Percentiles rank a stretch among this genome's conserved stretches.
phyloP scores from a whole-genome alignment of 805 yeast genomes.

The Kurtzmaniella cleridarum region DNA sequence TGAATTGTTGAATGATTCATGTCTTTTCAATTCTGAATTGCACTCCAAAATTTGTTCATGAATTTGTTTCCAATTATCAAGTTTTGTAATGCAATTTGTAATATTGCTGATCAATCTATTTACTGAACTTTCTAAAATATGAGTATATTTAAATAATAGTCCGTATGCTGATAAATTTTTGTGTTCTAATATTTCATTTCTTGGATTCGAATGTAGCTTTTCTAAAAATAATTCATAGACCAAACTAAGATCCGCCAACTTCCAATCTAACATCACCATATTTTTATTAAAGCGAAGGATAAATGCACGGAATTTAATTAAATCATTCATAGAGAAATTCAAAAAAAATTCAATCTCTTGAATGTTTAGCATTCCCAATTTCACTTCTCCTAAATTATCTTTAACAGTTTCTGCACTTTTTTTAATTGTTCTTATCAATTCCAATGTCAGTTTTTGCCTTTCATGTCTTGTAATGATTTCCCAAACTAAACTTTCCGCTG shows the following conservation, averaged over 20 bases:
- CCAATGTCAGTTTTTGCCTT: constrained; percentile 25
- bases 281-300: constrained; percentile 34
- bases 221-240: constrained; percentile 14
- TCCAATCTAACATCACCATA: constrained; percentile 25
- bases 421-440: constrained; percentile 21
- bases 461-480: constrained; percentile 4
- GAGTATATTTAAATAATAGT: constrained; percentile 11
- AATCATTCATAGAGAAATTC: constrained; percentile 40
- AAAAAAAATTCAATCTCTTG: constrained; percentile 44
- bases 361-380: constrained; percentile 16
- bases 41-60: constrained; percentile 20
- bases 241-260: constrained; percentile 25
- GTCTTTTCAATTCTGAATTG: constrained; percentile 23
- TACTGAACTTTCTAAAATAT: constrained; percentile 21
- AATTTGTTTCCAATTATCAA: constrained; percentile 26
- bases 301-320: constrained; percentile 21
- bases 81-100: constrained; percentile 15
- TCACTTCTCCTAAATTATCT: constrained; percentile 20
- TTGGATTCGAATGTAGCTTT: not conserved
- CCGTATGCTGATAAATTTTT: constrained; percentile 7
- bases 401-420: constrained; percentile 14
- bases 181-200: constrained; percentile 2
- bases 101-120: constrained; percentile 20
- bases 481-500: constrained; percentile 1
- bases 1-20: constrained; percentile 16